These are phyloP conservation scores for Chrysanthemum makinoi DNA, from an alignment of 129 eudicot species.

Conservation along the genomic window DNA sequence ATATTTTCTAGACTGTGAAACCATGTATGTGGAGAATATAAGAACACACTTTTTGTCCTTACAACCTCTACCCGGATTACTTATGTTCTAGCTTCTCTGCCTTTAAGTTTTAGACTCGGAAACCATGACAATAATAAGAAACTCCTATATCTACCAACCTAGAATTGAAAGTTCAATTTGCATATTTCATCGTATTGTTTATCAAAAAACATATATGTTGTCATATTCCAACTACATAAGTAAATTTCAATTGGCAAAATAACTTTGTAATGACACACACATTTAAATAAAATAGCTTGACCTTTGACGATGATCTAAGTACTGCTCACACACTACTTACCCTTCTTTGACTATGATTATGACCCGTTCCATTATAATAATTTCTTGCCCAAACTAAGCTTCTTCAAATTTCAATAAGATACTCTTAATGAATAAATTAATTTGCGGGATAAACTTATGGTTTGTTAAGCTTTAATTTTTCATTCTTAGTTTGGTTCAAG, in stretches of 20 bases:
- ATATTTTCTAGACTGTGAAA: too few species aligned
- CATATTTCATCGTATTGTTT: neutral
- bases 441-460: too few species aligned
- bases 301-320: slow-evolving; percentile 2
- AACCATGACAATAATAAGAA: neutral
- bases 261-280: neutral
- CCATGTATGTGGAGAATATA: too few species aligned
- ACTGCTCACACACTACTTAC: neutral
- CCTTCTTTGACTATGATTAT: neutral
- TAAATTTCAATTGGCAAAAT: neutral
- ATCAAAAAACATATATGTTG: neutral
- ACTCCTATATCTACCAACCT: neutral
- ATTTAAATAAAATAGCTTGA: neutral
- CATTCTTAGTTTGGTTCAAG: too few species aligned
- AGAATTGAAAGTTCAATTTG: neutral
- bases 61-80: too few species aligned
- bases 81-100: neutral
- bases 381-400: slow-evolving; percentile 5
- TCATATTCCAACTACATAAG: neutral
- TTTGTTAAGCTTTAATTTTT: too few species aligned
- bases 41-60: too few species aligned
- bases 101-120: neutral
- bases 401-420: too few species aligned
- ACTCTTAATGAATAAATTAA: too few species aligned
- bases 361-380: slow-evolving; percentile 2